These are phyloP conservation scores for Xylaria palmicola DNA, from an alignment of 495 filamentous ascomycete genomes.

Conservation along the genomic window DNA sequence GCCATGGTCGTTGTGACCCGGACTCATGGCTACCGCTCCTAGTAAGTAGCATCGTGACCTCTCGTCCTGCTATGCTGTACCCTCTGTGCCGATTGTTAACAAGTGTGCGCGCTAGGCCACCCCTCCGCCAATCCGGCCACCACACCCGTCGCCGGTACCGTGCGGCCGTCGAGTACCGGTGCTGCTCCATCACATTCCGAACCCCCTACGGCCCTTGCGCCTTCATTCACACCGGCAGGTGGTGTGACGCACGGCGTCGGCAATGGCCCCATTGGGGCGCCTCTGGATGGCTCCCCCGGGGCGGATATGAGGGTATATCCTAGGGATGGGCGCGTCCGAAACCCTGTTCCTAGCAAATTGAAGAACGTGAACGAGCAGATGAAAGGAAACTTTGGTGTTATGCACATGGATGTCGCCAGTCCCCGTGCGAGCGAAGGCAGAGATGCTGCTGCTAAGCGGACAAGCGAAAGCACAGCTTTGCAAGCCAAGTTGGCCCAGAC, in stretches of 20 bases:
- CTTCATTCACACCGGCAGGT: constrained; percentile 21
- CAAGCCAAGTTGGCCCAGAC: constrained; percentile 52
- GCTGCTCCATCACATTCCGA: constrained; percentile 21
- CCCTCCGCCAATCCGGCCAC: constrained; percentile 33
- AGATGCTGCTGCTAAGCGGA: constrained; percentile 54
- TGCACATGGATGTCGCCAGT: constrained; percentile 55
- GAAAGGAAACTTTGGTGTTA: constrained; percentile 58
- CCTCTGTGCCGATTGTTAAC: constrained; percentile 16
- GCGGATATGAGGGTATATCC: constrained; percentile 32
- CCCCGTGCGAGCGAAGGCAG: constrained; percentile 43
- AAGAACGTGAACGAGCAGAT: constrained; percentile 58
- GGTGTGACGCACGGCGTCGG: constrained; percentile 21
- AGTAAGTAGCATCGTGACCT: constrained; percentile 23
- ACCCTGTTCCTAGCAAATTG: constrained; percentile 56
- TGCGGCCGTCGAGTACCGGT: constrained; percentile 17
- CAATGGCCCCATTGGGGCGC: constrained; percentile 21
- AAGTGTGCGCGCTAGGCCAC: constrained; percentile 25
- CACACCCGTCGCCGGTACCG: constrained; percentile 17
- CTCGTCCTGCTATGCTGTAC: background rate
- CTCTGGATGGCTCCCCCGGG: constrained; percentile 26
- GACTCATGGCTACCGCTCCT: constrained; percentile 34
- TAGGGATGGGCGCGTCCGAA: constrained; percentile 54
- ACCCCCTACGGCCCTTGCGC: constrained; percentile 21
- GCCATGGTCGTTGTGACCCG: constrained; percentile 30
- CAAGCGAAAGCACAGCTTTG: constrained; percentile 55